phyloP scores from a whole-genome alignment of 352 stramenopile species.

The Globisporangium emineosum region DNA sequence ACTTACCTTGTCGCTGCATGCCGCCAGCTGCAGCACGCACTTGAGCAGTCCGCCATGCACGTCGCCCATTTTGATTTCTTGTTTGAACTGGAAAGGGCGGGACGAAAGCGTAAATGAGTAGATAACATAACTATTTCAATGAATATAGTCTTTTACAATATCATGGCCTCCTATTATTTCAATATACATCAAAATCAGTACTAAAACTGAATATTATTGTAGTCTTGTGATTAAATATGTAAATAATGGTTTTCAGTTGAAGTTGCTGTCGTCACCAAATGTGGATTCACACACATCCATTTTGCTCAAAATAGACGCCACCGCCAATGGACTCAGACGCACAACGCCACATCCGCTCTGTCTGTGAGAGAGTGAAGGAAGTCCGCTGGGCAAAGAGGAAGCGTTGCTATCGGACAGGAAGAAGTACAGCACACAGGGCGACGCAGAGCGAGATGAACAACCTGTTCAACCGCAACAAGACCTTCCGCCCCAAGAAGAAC shows the following conservation, averaged over 20 bases:
- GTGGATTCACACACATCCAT: neutral
- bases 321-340: neutral
- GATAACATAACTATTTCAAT: too few relatives aligned
- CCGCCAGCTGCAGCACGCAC: constrained; percentile 69
- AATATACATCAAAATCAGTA: too few relatives aligned
- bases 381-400: neutral
- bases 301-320: neutral
- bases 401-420: neutral
- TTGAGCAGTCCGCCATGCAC: constrained; percentile 62
- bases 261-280: neutral
- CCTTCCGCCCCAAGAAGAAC: constrained; percentile 84
- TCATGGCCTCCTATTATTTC: too few relatives aligned
- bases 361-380: neutral
- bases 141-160: too few relatives aligned
- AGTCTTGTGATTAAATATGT: neutral
- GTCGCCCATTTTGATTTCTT: constrained; percentile 34
- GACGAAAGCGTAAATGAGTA: too few relatives aligned
- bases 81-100: constrained; percentile 8
- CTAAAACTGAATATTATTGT: too few relatives aligned
- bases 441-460: constrained; percentile 40
- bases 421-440: neutral
- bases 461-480: constrained; percentile 82
- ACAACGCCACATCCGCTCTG: neutral
- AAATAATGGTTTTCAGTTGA: neutral
- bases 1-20: constrained; percentile 72